These are phyloP conservation scores for Mesembryanthemum crystallinum DNA, from an alignment of 148 eudicot species.

Conservation along the genomic window DNA sequence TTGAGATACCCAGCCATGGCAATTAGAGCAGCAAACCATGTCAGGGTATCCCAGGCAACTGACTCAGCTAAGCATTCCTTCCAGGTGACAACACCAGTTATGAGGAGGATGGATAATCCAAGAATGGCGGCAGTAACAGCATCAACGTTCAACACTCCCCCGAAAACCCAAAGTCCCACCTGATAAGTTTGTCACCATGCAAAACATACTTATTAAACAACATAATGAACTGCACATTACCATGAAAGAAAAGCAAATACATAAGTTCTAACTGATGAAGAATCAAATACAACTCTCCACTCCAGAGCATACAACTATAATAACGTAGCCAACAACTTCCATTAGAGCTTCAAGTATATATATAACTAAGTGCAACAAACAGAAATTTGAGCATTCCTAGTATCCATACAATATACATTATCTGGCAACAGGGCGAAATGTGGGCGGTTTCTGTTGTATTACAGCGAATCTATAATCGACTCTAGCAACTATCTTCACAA, in stretches of 20 bases:
- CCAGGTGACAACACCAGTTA: conserved; percentile 94
- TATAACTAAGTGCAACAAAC: not conserved
- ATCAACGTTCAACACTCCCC: conserved; percentile 74
- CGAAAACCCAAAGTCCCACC: conserved; percentile 97
- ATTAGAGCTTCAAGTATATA: not conserved
- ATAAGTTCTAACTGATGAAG: not conserved
- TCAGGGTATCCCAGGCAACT: conserved; percentile 98
- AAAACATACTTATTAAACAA: not conserved
- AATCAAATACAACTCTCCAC: not conserved
- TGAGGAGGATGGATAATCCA: conserved; percentile 75
- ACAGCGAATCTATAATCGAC: not conserved
- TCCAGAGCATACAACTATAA: not conserved
- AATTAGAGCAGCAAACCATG: conserved; percentile 96
- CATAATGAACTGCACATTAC: not conserved
- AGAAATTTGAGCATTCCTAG: not conserved
- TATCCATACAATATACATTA: not conserved
- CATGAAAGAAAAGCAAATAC: not conserved
- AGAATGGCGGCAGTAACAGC: conserved; percentile 98
- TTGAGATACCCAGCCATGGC: conserved; percentile 99
- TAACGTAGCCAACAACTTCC: not conserved
- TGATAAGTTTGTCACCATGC: conserved; percentile 23
- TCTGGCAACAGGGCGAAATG: not conserved
- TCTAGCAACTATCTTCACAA: not conserved
- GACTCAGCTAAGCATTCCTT: conserved; percentile 88
- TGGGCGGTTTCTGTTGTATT: not conserved